These are phyloP conservation scores for Clarireedia homoeocarpa DNA, from an alignment of 2,329 filamentous ascomycete species.

Conservation along the genomic window DNA sequence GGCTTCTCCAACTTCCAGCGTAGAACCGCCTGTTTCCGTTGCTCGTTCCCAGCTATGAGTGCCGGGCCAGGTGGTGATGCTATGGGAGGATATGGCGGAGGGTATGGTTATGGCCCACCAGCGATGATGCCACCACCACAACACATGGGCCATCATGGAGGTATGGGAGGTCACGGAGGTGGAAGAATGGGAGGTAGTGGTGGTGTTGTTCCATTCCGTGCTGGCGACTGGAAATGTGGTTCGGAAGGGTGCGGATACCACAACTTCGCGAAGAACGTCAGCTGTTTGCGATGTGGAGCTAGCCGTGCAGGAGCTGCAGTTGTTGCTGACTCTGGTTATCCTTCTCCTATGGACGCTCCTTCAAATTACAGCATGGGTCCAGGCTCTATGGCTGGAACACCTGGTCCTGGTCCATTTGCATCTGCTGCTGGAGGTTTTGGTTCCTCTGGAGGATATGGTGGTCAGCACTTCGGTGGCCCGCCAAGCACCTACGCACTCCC, in stretches of 20 bases:
- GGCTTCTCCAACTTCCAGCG: conserved; percentile 99
- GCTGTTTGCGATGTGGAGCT: conserved; percentile 91
- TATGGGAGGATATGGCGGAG: conserved; percentile 53
- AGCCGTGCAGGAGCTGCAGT: conserved; percentile 90
- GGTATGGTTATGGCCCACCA: conserved; percentile 65
- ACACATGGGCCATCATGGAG: conserved; percentile 57
- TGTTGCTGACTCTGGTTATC: conserved; percentile 87
- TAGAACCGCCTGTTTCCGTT: conserved; percentile 96
- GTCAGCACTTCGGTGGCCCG: conserved; percentile 79
- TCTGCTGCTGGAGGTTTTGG: conserved; percentile 62
- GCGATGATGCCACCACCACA: conserved; percentile 73
- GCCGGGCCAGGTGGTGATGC: conserved; percentile 64
- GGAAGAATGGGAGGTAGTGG: conserved; percentile 74
- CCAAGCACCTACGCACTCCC: conserved; percentile 86
- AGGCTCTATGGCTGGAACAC: conserved; percentile 77
- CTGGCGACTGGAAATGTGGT: conserved; percentile 98
- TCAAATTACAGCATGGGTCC: conserved; percentile 80
- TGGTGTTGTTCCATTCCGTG: conserved; percentile 90
- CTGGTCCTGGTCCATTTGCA: conserved; percentile 69
- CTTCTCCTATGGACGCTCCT: conserved; percentile 79
- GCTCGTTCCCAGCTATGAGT: conserved; percentile 93
- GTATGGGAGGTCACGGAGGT: conserved; percentile 45
- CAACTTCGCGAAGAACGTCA: conserved; percentile 99
- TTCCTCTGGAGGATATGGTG: conserved; percentile 52
- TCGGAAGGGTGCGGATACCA: conserved; percentile 97